phyloP scores from a whole-genome alignment of 768 basidiomycete genomes.

The Solioccasus polychromus region DNA sequence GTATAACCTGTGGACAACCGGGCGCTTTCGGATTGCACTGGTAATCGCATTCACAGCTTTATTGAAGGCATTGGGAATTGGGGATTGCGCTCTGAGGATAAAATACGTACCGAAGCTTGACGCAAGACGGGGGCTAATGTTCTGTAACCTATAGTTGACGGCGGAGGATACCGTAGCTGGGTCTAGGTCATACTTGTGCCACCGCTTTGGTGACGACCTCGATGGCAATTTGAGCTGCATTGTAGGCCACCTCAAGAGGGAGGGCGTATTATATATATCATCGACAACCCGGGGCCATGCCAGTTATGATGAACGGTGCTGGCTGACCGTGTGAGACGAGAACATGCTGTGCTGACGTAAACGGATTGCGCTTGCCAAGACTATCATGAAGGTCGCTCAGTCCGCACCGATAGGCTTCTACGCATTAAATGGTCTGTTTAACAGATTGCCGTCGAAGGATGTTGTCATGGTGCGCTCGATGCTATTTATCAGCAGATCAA shows the following conservation, averaged over 20 bases:
- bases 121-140: slow-evolving; percentile 28
- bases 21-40: slow-evolving; percentile 42
- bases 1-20: slow-evolving; percentile 48
- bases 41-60: slow-evolving; percentile 54
- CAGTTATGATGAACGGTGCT: no score
- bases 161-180: slow-evolving; percentile 31
- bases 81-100: background rate
- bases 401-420: background rate
- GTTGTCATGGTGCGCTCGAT: slow-evolving; percentile 93
- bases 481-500: slow-evolving; percentile 75
- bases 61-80: background rate
- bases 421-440: slow-evolving; percentile 5
- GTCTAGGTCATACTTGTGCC: slow-evolving; percentile 24
- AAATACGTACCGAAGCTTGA: slow-evolving; percentile 25
- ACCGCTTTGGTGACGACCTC: slow-evolving; percentile 22
- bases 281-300: no score
- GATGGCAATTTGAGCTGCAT: slow-evolving; percentile 26
- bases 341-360: slow-evolving; percentile 4
- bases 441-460: slow-evolving; percentile 89
- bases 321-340: no score
- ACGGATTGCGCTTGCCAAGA: no score
- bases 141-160: slow-evolving; percentile 20
- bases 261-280: no score
- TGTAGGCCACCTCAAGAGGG: background rate
- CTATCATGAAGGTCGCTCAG: slow-evolving; percentile 26